Evolutionary conservation across 768 basidiomycete species (phyloP).

Genomic region (Xerocomellus chrysenteron): DNA sequence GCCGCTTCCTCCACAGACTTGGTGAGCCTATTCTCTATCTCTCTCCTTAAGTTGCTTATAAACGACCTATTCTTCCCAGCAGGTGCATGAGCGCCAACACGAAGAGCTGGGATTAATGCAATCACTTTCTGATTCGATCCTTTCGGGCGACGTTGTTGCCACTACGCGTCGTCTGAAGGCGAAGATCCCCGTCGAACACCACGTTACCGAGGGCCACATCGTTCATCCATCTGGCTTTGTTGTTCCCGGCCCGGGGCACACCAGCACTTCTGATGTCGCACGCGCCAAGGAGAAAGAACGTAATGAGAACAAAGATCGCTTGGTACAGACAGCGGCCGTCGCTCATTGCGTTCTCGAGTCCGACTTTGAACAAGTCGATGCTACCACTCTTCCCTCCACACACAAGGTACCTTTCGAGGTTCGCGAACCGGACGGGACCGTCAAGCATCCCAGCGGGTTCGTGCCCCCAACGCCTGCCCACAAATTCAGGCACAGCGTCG

Average conservation of each 20-base stretch:
- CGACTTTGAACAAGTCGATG: slow-evolving; percentile 25
- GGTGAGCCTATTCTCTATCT: slow-evolving; percentile 2
- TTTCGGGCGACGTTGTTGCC: slow-evolving; percentile 25
- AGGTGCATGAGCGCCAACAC: neutral
- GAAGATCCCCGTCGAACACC: slow-evolving; percentile 31
- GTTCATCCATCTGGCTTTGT: slow-evolving; percentile 31
- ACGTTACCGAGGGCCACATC: slow-evolving; percentile 11
- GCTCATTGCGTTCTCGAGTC: slow-evolving; percentile 33
- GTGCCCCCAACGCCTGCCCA: slow-evolving; percentile 42
- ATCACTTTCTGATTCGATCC: slow-evolving; percentile 20
- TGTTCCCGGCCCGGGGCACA: slow-evolving; percentile 30
- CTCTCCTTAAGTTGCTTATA: neutral
- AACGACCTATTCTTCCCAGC: neutral
- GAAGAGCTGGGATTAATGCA: slow-evolving; percentile 24
- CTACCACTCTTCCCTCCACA: slow-evolving; percentile 21
- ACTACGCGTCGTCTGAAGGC: slow-evolving; percentile 28
- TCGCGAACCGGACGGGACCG: slow-evolving; percentile 35
- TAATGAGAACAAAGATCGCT: slow-evolving; percentile 17
- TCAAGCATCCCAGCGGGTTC: slow-evolving; percentile 44
- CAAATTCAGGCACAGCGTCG: slow-evolving; percentile 31
- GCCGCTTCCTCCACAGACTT: neutral
- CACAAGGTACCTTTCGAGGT: slow-evolving; percentile 47
- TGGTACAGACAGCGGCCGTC: slow-evolving; percentile 32
- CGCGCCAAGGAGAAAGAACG: slow-evolving; percentile 28
- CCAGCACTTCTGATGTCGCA: slow-evolving; percentile 22